Evolutionary conservation across 1,284 basidiomycete species (phyloP).

Genomic region (Takashimella koratensis): DNA sequence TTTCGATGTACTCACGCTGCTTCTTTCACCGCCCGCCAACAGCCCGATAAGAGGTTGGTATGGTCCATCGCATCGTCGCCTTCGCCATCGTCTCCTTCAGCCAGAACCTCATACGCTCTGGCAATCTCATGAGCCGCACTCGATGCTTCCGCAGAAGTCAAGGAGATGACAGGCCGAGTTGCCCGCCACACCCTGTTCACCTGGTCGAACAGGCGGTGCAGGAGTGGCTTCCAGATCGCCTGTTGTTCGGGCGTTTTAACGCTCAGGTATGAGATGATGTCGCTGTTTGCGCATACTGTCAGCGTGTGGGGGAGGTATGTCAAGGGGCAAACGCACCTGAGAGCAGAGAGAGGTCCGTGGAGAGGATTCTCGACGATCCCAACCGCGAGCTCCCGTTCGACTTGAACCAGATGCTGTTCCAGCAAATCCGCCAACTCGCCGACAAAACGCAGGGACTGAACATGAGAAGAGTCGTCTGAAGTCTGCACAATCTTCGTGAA

Average conservation of each 20-base stretch:
- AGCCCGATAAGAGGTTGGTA: slow-evolving; percentile 42
- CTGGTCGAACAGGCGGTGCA: slow-evolving; percentile 24
- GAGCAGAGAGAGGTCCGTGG: slow-evolving; percentile 40
- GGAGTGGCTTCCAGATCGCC: slow-evolving; percentile 18
- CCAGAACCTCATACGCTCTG: slow-evolving; percentile 40
- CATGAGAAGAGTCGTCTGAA: slow-evolving; percentile 5
- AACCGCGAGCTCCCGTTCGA: slow-evolving; percentile 29
- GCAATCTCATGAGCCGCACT: slow-evolving; percentile 47
- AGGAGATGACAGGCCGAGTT: slow-evolving; percentile 40
- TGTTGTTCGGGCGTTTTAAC: slow-evolving; percentile 11
- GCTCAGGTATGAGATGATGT: slow-evolving; percentile 26
- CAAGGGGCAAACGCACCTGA: slow-evolving; percentile 25
- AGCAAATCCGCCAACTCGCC: slow-evolving; percentile 21
- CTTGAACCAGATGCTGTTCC: slow-evolving; percentile 24
- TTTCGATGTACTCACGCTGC: slow-evolving; percentile 33
- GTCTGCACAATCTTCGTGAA: slow-evolving; percentile 29
- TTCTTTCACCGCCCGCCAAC: slow-evolving; percentile 47
- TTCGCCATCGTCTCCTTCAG: slow-evolving; percentile 24
- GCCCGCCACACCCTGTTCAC: slow-evolving; percentile 39
- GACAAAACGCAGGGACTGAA: slow-evolving; percentile 22
- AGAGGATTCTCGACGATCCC: slow-evolving; percentile 40
- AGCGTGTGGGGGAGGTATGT: no score
- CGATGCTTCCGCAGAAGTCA: slow-evolving; percentile 17
- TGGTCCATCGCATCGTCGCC: slow-evolving; percentile 31
- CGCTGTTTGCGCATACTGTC: no score